Evolutionary conservation across 208 protist genomes (phyloP), one percentile per base, ranked within the genome.

Genomic region (Borovskyia barvae): DNA sequence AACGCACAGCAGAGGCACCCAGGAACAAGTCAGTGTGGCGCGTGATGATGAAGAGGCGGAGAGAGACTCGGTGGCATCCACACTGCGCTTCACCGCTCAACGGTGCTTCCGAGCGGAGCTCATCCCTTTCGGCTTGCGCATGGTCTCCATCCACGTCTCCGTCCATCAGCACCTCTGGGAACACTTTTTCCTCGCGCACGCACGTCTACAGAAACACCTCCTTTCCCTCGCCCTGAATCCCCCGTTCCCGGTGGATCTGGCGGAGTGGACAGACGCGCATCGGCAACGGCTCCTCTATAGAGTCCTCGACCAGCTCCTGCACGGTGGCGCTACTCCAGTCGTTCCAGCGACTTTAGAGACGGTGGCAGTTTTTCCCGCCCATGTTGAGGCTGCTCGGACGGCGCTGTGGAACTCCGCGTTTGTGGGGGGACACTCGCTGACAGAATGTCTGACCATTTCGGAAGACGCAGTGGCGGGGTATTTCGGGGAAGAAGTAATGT

Each of bases 401-500:
- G 54, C 48, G 17, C 55, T 72, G 22, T 72, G 56, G 55, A 14
- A 29, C 33, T 54, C 55, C 2, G 64, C 51, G 2, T 63, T 40
- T 54, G 19, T 32, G 3, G 30, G 25, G 5, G n/a, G n/a, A n/a
- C 56, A 43, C 49, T 60, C 55, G 17, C 41, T 59, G 40, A 29
- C 8, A 42, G 39, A 35, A 33, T 51, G 52, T 30, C 40, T 63
- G 49, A 39, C 49, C 36, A 33, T 72, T 8, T 20, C 41, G 19
- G 64, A 77, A 50, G 58, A 57, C 29, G 58, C 52, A 41, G 59
- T 77, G 42, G 55, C 57, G 2, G 32, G 29, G 14, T 92, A 92
- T 69, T 87, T 90, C 50, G 81, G 81, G 17, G 63, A 66, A 19
- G 72, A 85, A 41, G 67, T 72, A 39, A 75, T 70, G 56, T 85